Base-by-base conservation (phyloP, 2,329 filamentous ascomycete species). In the Xylariaceae sp. region DNA sequence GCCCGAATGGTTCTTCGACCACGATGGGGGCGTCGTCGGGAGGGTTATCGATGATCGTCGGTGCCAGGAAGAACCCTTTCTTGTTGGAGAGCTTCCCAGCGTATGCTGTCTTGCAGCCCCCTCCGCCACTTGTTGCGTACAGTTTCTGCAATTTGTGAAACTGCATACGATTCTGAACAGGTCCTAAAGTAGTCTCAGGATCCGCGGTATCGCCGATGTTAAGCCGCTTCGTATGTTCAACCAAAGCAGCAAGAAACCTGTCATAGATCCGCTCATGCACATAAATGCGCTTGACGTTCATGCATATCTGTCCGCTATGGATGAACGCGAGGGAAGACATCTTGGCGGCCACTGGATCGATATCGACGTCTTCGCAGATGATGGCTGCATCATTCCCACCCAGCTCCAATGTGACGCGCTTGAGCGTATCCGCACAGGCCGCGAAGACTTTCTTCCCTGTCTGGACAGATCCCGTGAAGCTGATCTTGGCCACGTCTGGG, bases 351-450 rank as follows among this genome's bases (percentile, higher is more conserved):
- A 48, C 45, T n/a, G 45, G 9, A 1, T 40, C 33, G 5, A 45
- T 69, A 48, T 86, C 78, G 9, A 84, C 79, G 55, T 85, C 81
- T 0, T 75, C 74, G 31, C 76, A 73, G 28, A 85, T 71, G 56
- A 85, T 81, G 13, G 79, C 77, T 1, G 82, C 75, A 53, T 85
- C 81, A 60, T 85, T 85, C 33, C 82, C 82, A 36, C 82, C 79
- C 5, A 85, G 74, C 65, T 86, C 83, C n/a, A 86, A 75, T 1
- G 79, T 84, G n/a, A 83, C 75, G 36, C 81, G 71, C 73, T 85
- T 86, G 18, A 87, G 68, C 0, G 81, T 84, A 62, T 76, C 75
- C 17, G 78, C 72, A 45, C 75, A 76, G 13, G 74, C 76, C 50
- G 75, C 76, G 74, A 84, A 78, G 46, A 87, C 78, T 66, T 76